Evolutionary conservation across 192 early-diverging fungal species (phyloP), one percentile per base, ranked within the genome.

Genomic region (Phycomyces nitens): DNA sequence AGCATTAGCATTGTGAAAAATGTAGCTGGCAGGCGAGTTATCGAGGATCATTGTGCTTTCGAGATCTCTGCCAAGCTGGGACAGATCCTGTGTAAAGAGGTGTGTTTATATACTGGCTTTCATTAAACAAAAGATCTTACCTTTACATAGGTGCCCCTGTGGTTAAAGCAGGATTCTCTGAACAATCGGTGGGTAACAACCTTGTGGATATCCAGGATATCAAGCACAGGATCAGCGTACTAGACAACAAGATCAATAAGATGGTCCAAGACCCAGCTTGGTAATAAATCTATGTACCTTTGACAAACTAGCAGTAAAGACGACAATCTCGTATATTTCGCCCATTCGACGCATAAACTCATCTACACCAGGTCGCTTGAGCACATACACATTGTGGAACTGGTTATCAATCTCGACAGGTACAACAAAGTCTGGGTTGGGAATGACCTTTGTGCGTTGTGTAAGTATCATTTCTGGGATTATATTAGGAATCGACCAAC

Each of bases 181-280:
- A 97, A 99, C 43, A 99, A 76, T 53, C 97, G 84, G 74, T 97
- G 95, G 60, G 88, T 89, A 9, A 99, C 87, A 7, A 94, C 93
- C 54, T 80, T 74, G 61, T 84, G 81, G 57, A 81, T 80, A 80
- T 99, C 97, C 42, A 99, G 77, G 71, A 89, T 87, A 66, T 99
- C 95, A 29, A 99, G 76, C 11, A 97, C 94, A n/a, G 95, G 94
- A 74, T 99, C 95, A 21, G 97, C 97, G 69, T 99, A 99, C 92
- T 97, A 65, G 27, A 10, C 3, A 41, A 22, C 9, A 54, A 56
- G 20, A 14, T 54, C 56, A 34, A 42, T 7, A 14, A 42, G 12
- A 21, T 26, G 15, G 5, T 26, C 38, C 29, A 52, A 21, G 21
- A 6, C 21, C 8, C 16, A 52, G 10, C 5, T 52, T 6, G 10